Evolutionary conservation across 495 filamentous ascomycete species (phyloP).

Genomic region (Neurospora sp.): DNA sequence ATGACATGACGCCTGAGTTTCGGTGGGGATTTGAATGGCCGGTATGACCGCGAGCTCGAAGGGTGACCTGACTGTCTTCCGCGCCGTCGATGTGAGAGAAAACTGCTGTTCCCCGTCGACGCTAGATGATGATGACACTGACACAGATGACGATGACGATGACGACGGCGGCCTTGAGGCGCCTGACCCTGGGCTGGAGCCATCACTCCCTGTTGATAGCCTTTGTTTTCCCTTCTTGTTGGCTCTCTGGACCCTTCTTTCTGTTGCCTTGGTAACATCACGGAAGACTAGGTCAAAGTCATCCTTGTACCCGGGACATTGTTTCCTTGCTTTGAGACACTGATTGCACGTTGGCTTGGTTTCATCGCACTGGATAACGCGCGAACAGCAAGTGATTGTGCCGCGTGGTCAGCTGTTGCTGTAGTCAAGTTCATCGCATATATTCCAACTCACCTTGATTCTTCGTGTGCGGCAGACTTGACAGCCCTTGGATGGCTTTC

Average conservation of each 20-base stretch:
- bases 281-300: conserved; percentile 61
- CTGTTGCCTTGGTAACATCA: conserved; percentile 53
- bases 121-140: not conserved
- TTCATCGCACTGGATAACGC: conserved; percentile 51
- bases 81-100: not conserved
- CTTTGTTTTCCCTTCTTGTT: conserved; percentile 21
- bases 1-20: conserved; percentile 41
- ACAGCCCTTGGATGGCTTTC: conserved; percentile 64
- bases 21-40: conserved; percentile 27
- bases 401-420: not conserved
- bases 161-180: not conserved
- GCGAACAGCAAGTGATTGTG: not conserved
- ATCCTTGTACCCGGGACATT: conserved; percentile 59
- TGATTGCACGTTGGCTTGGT: conserved; percentile 57
- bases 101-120: not conserved
- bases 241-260: conserved; percentile 37
- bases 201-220: not conserved
- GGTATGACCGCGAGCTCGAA: conserved; percentile 14
- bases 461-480: conserved; percentile 61
- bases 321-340: conserved; percentile 53
- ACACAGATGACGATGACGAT: not conserved
- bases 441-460: conserved; percentile 49
- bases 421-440: not conserved
- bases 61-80: conserved; percentile 4
- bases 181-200: not conserved